A percentile compares a stretch with the other conserved stretches of the same genome.
Evolutionary conservation across 257 asterid genomes (phyloP).

Genomic region (Fraxinus cuspidata): DNA sequence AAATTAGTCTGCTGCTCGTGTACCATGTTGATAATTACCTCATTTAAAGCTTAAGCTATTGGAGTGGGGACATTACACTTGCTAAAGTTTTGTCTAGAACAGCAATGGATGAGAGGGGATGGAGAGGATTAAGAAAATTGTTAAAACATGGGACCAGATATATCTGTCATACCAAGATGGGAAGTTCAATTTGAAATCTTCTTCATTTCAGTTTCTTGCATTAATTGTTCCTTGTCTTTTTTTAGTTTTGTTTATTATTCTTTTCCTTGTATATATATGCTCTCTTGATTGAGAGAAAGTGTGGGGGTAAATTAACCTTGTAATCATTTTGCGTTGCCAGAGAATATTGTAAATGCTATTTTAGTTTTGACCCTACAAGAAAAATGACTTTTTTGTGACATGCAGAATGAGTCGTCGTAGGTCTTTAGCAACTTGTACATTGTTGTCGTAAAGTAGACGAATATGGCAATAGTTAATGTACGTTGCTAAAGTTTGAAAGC

Average conservation of each 20-base stretch:
- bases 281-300: not conserved
- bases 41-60: not conserved
- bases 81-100: not conserved
- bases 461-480: no score
- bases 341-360: not conserved
- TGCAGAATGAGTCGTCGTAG: no score
- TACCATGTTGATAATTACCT: not conserved
- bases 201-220: not conserved
- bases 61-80: not conserved
- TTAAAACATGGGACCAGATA: not conserved
- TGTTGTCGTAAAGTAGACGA: no score
- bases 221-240: no score
- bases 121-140: not conserved
- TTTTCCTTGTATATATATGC: not conserved
- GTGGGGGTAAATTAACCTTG: not conserved
- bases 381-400: no score
- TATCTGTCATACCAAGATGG: no score
- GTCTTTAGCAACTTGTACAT: no score
- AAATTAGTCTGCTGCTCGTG: not conserved
- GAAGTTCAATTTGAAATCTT: no score
- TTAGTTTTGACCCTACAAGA: not conserved
- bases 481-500: no score
- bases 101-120: not conserved
- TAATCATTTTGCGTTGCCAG: not conserved
- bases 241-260: no score